Evolutionary conservation across 225 moss, liverwort and hornwort genomes (phyloP).

Genomic region (Marchantia paleacea): DNA sequence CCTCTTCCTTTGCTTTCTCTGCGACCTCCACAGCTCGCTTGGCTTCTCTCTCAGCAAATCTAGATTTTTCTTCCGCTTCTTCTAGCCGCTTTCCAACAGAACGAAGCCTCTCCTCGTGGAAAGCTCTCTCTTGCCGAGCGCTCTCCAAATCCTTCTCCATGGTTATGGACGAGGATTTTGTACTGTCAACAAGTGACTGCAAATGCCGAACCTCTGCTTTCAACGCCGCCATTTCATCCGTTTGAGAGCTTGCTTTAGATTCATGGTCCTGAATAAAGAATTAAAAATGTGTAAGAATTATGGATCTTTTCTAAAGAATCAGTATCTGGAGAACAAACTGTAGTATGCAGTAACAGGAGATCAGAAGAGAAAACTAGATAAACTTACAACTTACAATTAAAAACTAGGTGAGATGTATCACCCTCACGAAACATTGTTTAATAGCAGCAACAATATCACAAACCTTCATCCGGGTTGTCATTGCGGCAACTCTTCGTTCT

Average conservation of each 20-base stretch:
- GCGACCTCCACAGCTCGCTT: conserved; percentile 61
- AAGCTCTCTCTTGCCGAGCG: conserved; percentile 48
- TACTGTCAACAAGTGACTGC: conserved; percentile 46
- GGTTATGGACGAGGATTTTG: conserved; percentile 39
- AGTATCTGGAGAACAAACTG: too few relatives aligned
- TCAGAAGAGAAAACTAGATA: not conserved
- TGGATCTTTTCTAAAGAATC: not conserved
- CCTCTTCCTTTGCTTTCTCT: conserved; percentile 65
- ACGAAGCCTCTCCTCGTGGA: conserved; percentile 50
- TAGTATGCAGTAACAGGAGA: not conserved
- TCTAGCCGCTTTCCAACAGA: conserved; percentile 41
- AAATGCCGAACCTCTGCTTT: conserved; percentile 51
- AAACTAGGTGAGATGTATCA: too few relatives aligned
- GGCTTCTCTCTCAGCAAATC: conserved; percentile 47
- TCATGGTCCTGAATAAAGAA: conserved; percentile 63
- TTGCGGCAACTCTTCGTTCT: conserved; percentile 58
- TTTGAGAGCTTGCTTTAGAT: conserved; percentile 46
- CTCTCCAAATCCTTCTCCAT: conserved; percentile 62
- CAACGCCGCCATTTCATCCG: conserved; percentile 48
- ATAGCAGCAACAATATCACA: conserved; percentile 8
- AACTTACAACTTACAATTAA: not conserved
- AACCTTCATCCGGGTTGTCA: conserved; percentile 69
- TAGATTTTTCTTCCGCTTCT: conserved; percentile 61
- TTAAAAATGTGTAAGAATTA: not conserved
- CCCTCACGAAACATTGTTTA: too few relatives aligned